These are phyloP conservation scores for Fusarium verrucosum DNA, from an alignment of 2,329 filamentous ascomycete species.

Conservation along the genomic window DNA sequence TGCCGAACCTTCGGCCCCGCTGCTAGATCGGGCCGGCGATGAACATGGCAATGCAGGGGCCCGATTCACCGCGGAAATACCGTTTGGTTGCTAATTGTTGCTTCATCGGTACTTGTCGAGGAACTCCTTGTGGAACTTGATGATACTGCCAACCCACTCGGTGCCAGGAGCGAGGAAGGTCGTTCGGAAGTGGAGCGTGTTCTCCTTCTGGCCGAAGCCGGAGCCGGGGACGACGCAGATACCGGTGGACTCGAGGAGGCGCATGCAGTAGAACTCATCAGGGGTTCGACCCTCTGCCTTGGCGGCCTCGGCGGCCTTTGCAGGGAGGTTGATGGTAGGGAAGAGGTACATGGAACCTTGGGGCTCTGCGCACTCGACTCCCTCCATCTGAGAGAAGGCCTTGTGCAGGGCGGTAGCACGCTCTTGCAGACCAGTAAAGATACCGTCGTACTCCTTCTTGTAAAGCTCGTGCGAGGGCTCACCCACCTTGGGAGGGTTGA, in stretches of 20 bases:
- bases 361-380: constrained; percentile 87
- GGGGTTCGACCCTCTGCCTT: constrained; percentile 75
- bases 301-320: constrained; percentile 80
- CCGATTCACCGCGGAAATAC: not conserved
- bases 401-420: constrained; percentile 87
- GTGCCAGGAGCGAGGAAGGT: constrained; percentile 97
- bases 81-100: not conserved
- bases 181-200: constrained; percentile 91
- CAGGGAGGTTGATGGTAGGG: constrained; percentile 85
- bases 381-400: constrained; percentile 94
- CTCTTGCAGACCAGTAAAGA: constrained; percentile 79
- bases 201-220: constrained; percentile 93
- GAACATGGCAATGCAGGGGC: not conserved
- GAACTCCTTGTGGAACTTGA: constrained; percentile 91
- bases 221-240: constrained; percentile 93
- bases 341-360: constrained; percentile 99
- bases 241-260: constrained; percentile 90
- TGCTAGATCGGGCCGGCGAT: constrained; percentile 4
- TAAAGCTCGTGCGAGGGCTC: constrained; percentile 88
- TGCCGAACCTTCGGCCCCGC: constrained; percentile 17
- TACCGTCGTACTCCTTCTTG: constrained; percentile 82
- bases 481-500: constrained; percentile 88
- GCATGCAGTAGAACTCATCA: constrained; percentile 95
- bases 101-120: constrained; percentile 77
- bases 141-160: constrained; percentile 88